Conservation (phyloP, 441 rosid species). For the Euphorbia celastroides region DNA sequence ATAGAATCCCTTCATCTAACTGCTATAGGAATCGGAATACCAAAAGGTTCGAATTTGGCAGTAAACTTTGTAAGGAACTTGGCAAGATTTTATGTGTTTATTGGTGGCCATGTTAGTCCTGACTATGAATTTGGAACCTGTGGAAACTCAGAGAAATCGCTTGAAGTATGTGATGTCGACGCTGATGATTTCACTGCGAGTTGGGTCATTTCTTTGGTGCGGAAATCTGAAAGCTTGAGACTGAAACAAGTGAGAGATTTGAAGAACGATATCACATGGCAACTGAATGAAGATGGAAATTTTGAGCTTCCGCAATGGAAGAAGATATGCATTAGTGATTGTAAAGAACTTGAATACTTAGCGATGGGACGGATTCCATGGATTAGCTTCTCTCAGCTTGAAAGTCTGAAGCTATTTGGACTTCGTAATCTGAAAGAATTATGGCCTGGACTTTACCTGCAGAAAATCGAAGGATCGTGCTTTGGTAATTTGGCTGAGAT, state of each 20-base stretch:
- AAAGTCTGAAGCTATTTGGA: not conserved
- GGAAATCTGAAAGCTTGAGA: not conserved
- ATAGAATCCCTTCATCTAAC: not conserved
- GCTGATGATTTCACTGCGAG: not conserved
- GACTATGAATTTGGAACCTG: not conserved
- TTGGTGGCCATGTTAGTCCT: not conserved
- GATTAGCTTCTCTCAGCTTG: not conserved
- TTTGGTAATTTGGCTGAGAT: too few species aligned
- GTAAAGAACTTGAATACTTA: not conserved
- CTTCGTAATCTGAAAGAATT: not conserved
- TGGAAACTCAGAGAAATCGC: too few species aligned
- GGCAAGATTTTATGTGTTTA: not conserved
- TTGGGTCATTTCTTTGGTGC: not conserved
- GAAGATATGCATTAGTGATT: too few species aligned
- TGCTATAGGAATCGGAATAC: not conserved
- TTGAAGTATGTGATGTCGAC: not conserved
- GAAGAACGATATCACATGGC: not conserved
- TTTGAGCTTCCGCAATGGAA: too few species aligned
- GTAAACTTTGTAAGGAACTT: not conserved
- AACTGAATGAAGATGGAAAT: too few species aligned
- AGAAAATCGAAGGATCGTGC: too few species aligned
- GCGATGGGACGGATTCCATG: not conserved
- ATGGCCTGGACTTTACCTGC: too few species aligned
- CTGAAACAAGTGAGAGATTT: not conserved
- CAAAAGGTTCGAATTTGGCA: not conserved